Base-by-base conservation (phyloP, 345 rosid genomes). In the Schrenkiella parvula region DNA sequence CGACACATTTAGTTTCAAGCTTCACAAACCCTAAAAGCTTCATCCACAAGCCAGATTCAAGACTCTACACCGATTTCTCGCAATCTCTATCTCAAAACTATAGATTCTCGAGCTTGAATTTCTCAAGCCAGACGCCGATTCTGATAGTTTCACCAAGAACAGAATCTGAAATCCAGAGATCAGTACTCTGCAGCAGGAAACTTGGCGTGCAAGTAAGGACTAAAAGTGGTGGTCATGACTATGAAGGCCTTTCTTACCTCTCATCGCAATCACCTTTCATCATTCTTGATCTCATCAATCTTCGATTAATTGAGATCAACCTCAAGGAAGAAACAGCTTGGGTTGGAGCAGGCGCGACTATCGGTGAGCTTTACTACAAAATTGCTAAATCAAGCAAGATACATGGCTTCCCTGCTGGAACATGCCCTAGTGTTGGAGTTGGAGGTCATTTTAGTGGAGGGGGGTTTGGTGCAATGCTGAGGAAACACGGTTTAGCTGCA, bases 181-280 rank as follows among this genome's bases (percentile, higher is more conserved):
- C 89, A 17, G 53, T 85, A 17, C 77, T 61, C 75, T 87, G 70
- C 19, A 82, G 66, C 75, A 75, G 52, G 66, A 50, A 37, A 61
- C 73, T 52, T 41, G 85, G 80, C 8, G 28, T 83, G 6, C 83
- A 83, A 31, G 57, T 89, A 28, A 81, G 82, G 25, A 84, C 83
- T 42, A 79, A 88, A 13, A 87, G 96, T 26, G 92, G 92, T 1
- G 95, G 95, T 50, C 89, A 87, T 59, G 95, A 87, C 74, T 86
- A 78, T 32, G 96, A 85, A 52, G 96, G 86, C 25, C 75, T 85
- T 19, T 89, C 92, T 0, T 84, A 87, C 52, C 65, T 75, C 34
- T 84, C 90, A 28, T 66, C 53, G 2, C 32, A 58, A 0, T 58
- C 67, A 19, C 85, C 96, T 1, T 87, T 85, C 63, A 15, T 87